phyloP scores from a whole-genome alignment of 495 filamentous ascomycete species.

The Daldinia decipiens region DNA sequence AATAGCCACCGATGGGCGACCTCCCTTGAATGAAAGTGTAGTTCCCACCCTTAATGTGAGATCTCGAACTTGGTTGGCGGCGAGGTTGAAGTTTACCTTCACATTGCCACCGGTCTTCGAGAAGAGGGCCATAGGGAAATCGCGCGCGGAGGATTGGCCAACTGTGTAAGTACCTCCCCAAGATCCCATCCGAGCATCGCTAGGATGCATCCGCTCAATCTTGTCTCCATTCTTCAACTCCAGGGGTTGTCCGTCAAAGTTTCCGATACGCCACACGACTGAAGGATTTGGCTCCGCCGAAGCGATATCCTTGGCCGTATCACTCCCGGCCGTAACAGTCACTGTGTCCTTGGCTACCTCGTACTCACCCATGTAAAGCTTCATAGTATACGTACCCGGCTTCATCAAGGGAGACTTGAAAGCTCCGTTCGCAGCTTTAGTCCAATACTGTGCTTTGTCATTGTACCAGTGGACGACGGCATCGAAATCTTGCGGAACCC shows the following conservation, averaged over 20 bases:
- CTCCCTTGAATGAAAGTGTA: slow-evolving; percentile 68
- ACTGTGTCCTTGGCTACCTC: slow-evolving; percentile 59
- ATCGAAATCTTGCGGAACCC: slow-evolving; percentile 58
- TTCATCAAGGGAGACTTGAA: slow-evolving; percentile 74
- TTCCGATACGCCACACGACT: slow-evolving; percentile 67
- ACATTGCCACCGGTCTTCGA: slow-evolving; percentile 63
- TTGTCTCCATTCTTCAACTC: slow-evolving; percentile 69
- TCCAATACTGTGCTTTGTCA: slow-evolving; percentile 69
- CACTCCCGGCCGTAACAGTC: slow-evolving; percentile 58
- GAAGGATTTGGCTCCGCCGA: slow-evolving; percentile 57
- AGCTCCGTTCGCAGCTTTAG: slow-evolving; percentile 56
- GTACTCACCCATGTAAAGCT: slow-evolving; percentile 68
- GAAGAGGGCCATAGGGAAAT: slow-evolving; percentile 71
- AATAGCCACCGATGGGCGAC: slow-evolving; percentile 55
- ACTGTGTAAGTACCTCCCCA: slow-evolving; percentile 66
- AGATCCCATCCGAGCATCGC: slow-evolving; percentile 63
- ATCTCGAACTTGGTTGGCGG: slow-evolving; percentile 48
- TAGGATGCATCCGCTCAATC: slow-evolving; percentile 69
- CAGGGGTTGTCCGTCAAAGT: slow-evolving; percentile 66
- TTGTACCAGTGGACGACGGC: slow-evolving; percentile 74
- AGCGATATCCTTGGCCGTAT: slow-evolving; percentile 58
- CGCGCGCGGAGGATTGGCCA: slow-evolving; percentile 55
- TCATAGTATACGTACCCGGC: slow-evolving; percentile 71
- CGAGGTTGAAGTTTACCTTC: slow-evolving; percentile 64
- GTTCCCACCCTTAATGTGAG: slow-evolving; percentile 65